phyloP scores from a whole-genome alignment of 305 asterid species.

The Nicotiana rustica region DNA sequence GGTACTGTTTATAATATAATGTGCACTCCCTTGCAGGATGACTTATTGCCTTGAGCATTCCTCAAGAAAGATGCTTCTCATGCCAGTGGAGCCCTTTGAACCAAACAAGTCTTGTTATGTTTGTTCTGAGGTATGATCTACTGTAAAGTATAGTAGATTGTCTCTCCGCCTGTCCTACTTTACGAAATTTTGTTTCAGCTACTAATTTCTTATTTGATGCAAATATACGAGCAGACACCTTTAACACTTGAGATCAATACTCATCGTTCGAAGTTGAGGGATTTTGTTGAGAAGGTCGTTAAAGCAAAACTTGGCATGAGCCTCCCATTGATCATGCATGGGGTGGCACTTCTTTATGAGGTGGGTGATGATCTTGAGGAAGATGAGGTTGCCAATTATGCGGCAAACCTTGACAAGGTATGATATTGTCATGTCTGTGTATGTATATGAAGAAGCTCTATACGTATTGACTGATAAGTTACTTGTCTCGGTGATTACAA shows the following conservation, averaged over 20 bases:
- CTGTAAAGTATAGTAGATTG: slow-evolving; percentile 14
- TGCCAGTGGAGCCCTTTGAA: slow-evolving; percentile 97
- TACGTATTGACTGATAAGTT: slow-evolving; percentile 22
- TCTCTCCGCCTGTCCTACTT: slow-evolving; percentile 31
- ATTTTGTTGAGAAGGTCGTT: slow-evolving; percentile 87
- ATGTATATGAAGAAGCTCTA: slow-evolving; percentile 30
- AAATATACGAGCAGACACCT: slow-evolving; percentile 73
- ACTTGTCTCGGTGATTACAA: slow-evolving; percentile 41
- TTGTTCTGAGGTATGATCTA: slow-evolving; percentile 82
- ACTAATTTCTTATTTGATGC: slow-evolving; percentile 23
- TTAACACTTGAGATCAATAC: slow-evolving; percentile 91
- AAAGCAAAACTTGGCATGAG: slow-evolving; percentile 91
- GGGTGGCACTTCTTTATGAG: slow-evolving; percentile 86
- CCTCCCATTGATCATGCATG: slow-evolving; percentile 90
- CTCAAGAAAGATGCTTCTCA: slow-evolving; percentile 84
- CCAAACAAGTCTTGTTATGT: slow-evolving; percentile 91
- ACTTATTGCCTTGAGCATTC: slow-evolving; percentile 98
- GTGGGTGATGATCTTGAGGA: slow-evolving; percentile 96
- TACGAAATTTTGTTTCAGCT: slow-evolving; percentile 26
- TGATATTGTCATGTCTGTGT: slow-evolving; percentile 14
- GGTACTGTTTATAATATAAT: neutral
- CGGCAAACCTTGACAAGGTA: slow-evolving; percentile 95
- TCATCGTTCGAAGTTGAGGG: slow-evolving; percentile 80
- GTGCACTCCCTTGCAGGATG: slow-evolving; percentile 65
- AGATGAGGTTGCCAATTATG: slow-evolving; percentile 89